phyloP scores from a whole-genome alignment of 2,329 filamentous ascomycete species.

The Monosporascus sp. region DNA sequence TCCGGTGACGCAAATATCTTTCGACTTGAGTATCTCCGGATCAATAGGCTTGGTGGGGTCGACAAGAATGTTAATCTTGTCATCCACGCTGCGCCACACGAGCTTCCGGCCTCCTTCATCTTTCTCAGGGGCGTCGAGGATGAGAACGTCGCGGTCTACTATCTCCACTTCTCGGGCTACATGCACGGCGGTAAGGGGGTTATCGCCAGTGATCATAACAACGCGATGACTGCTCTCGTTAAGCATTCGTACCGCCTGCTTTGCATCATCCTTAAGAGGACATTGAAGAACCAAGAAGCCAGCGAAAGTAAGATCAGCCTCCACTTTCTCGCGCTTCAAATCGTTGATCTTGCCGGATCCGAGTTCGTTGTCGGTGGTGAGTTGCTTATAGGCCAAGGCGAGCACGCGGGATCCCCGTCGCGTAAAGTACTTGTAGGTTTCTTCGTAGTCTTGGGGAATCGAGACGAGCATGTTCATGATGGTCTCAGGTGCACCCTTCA shows the following conservation, averaged over 20 bases:
- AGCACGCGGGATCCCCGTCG: constrained; percentile 92
- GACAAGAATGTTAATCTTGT: constrained; percentile 78
- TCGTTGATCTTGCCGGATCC: constrained; percentile 85
- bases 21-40: constrained; percentile 69
- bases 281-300: constrained; percentile 95
- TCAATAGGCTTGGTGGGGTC: constrained; percentile 79
- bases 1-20: constrained; percentile 93
- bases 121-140: constrained; percentile 90
- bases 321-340: constrained; percentile 86
- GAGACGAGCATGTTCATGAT: constrained; percentile 88
- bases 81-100: constrained; percentile 93
- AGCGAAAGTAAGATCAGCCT: constrained; percentile 78
- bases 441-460: constrained; percentile 84
- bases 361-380: constrained; percentile 75
- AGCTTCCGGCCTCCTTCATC: constrained; percentile 74
- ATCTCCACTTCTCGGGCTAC: constrained; percentile 96
- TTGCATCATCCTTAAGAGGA: constrained; percentile 92
- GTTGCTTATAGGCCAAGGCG: constrained; percentile 87
- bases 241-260: constrained; percentile 90
- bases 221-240: constrained; percentile 98
- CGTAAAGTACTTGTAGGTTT: constrained; percentile 98
- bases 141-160: constrained; percentile 89
- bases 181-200: constrained; percentile 92
- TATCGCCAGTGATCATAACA: constrained; percentile 99
- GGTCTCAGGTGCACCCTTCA: constrained; percentile 96